Conservation (phyloP, 768 basidiomycete genomes). For the Tylopilus sp. region DNA sequence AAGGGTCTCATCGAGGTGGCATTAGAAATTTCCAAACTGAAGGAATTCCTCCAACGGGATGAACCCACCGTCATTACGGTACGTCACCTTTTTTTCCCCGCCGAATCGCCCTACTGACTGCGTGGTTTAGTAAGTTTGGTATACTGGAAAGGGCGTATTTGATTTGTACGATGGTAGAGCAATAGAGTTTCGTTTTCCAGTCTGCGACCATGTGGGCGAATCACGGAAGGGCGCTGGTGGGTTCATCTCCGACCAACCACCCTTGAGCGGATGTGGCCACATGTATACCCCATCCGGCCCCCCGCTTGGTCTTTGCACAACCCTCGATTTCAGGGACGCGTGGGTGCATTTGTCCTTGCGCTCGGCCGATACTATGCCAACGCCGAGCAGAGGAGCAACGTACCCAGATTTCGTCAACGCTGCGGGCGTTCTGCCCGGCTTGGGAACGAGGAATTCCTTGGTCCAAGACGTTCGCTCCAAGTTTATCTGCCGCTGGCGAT, state of each 20-base stretch:
- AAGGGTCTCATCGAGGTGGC: slow-evolving; percentile 97
- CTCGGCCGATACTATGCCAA: background rate
- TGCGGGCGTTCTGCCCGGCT: background rate
- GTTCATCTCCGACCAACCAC: slow-evolving; percentile 12
- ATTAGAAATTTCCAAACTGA: slow-evolving; percentile 77
- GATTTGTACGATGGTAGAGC: slow-evolving; percentile 15
- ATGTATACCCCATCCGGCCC: too few relatives aligned
- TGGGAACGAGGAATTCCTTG: background rate
- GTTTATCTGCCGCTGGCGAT: background rate
- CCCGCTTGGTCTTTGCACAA: too few relatives aligned
- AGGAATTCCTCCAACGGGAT: slow-evolving; percentile 80
- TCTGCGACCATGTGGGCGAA: background rate
- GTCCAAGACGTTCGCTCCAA: background rate
- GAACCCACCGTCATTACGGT: slow-evolving; percentile 97
- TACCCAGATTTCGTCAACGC: background rate
- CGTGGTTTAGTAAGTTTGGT: slow-evolving; percentile 14
- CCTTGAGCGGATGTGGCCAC: background rate
- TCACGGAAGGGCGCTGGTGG: background rate
- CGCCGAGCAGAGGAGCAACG: background rate
- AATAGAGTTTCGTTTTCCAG: slow-evolving; percentile 12
- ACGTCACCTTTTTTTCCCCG: slow-evolving; percentile 27
- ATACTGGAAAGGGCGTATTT: background rate
- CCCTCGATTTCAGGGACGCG: too few relatives aligned
- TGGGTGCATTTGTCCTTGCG: background rate
- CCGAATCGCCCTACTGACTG: slow-evolving; percentile 1